These are phyloP conservation scores for Rubus parviflorus DNA, from an alignment of 306 rosid genomes.

Conservation along the genomic window DNA sequence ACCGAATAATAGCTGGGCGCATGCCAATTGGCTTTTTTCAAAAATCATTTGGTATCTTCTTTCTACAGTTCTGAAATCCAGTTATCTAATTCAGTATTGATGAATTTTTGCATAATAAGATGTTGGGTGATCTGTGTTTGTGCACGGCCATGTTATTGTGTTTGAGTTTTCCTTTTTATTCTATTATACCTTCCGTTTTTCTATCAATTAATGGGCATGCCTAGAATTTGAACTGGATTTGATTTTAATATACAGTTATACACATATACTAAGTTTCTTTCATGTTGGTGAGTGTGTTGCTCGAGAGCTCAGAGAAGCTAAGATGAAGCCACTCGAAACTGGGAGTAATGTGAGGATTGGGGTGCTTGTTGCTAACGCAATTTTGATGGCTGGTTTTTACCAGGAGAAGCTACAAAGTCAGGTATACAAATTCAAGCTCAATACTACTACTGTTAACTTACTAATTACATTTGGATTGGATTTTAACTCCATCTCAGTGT, in stretches of 20 bases:
- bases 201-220: neutral
- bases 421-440: conserved; percentile 34
- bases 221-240: neutral
- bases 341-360: conserved; percentile 49
- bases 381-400: conserved; percentile 42
- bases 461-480: too few relatives aligned
- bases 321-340: conserved; percentile 58
- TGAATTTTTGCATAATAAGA: too few relatives aligned
- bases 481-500: too few relatives aligned
- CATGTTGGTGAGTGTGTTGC: conserved; percentile 72
- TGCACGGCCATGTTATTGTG: too few relatives aligned
- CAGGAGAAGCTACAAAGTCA: conserved; percentile 55
- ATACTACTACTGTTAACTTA: neutral
- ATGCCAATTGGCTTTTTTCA: too few relatives aligned
- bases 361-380: conserved; percentile 43
- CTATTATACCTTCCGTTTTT: neutral
- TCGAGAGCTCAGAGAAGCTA: conserved; percentile 53
- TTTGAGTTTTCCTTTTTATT: neutral
- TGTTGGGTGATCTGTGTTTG: too few relatives aligned
- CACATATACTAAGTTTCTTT: conserved; percentile 54
- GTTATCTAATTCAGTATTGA: too few relatives aligned
- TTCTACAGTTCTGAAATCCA: too few relatives aligned
- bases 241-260: neutral
- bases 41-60: too few relatives aligned
- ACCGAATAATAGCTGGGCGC: too few relatives aligned